Base-by-base conservation (phyloP, 2,329 filamentous ascomycete genomes). In the Aschersonia sp. region DNA sequence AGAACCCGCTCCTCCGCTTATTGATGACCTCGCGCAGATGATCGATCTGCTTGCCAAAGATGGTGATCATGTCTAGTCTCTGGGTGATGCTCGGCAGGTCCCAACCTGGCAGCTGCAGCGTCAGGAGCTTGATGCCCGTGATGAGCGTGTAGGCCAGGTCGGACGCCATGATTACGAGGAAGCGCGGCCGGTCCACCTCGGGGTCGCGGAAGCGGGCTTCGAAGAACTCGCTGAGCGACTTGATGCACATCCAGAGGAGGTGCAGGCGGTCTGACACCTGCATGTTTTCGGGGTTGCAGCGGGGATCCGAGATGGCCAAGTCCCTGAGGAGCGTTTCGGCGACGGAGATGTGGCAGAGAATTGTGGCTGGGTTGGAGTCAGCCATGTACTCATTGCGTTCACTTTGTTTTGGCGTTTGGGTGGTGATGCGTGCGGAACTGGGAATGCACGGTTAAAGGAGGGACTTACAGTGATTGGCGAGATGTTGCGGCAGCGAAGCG, bases 281-380 rank as follows among this genome's bases (percentile, higher is more conserved):
- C 46, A 72, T 57, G 42, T 57, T 57, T 3, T 57, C 53, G 6
- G 59, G 49, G 7, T 53, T 53, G 43, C 60, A 60, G 51, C 61
- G 57, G 30, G 58, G 53, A 3, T 72, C 69, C 4, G 66, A 65
- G 31, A 75, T 58, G 50, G 63, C 67, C 40, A 70, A 58, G 51
- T 74, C 72, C 51, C 69, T 71, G 20, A 75, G 59, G 4, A 75
- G 64, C 6, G 71, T 60, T 52, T 74, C 65, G 29, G 68, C 68
- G 9, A 73, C 62, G 51, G 64, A 57, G 6, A 71, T 43, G 51
- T 75, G 71, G 9, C 64, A 63, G 30, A 59, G 59, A 5, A 75
- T 55, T 0, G 63, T 58, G 2, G 61, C 70, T 72, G 31, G 42
- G 4, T 4, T 20, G 20, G 20, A 20, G 20, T 20, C 20, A 20